Percentiles rank a stretch among this genome's conserved stretches.
Evolutionary conservation across 805 yeast genomes (phyloP).

Genomic region (Kodamaea neixiangensis): DNA sequence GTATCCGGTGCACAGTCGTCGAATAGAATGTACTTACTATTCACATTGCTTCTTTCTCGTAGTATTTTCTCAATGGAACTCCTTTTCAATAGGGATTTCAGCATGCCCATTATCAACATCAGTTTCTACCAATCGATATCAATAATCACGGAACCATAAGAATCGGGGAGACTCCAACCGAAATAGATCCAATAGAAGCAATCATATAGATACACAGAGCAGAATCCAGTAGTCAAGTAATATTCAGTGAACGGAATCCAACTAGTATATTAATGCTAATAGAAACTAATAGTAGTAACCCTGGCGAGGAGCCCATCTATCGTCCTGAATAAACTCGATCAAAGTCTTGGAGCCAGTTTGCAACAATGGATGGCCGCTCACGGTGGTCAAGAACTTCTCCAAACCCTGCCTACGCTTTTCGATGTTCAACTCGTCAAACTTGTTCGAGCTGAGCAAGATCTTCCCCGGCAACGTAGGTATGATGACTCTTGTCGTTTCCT

Average conservation of each 20-base stretch:
- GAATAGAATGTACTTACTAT: no score
- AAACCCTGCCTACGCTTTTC: slow-evolving; percentile 82
- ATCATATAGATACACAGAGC: no score
- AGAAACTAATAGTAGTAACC: slow-evolving; percentile 17
- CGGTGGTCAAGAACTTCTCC: slow-evolving; percentile 72
- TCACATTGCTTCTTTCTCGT: no score
- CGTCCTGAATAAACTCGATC: slow-evolving; percentile 85
- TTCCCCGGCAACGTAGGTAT: slow-evolving; percentile 94
- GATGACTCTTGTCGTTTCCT: slow-evolving; percentile 75
- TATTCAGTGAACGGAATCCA: neutral
- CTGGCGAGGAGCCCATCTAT: slow-evolving; percentile 57
- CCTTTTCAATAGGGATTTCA: no score
- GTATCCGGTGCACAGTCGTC: no score
- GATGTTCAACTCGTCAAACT: slow-evolving; percentile 80
- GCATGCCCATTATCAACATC: no score
- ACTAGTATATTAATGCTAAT: neutral
- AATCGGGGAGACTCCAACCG: no score
- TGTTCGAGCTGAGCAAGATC: slow-evolving; percentile 59
- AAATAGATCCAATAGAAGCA: no score
- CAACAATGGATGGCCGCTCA: slow-evolving; percentile 90
- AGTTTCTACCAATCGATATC: no score
- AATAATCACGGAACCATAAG: no score
- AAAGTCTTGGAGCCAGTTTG: slow-evolving; percentile 83
- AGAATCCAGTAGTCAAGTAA: neutral
- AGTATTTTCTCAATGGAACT: no score